Evolutionary conservation across 2,329 filamentous ascomycete species (phyloP).

Genomic region (Colletotrichum liaoningense): DNA sequence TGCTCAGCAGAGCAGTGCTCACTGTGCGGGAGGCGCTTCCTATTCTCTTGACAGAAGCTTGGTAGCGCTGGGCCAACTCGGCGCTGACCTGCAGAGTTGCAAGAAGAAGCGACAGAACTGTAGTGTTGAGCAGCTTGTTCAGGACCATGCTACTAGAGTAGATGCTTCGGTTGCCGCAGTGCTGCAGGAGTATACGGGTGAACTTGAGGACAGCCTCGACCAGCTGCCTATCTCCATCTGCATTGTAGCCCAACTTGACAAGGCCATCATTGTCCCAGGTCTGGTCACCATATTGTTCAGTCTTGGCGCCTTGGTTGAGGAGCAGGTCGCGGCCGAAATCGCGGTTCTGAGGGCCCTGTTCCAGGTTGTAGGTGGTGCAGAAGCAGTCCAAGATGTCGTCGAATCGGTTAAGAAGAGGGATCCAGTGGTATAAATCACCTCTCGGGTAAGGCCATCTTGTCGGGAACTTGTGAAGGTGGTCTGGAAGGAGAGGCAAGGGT

Average conservation of each 20-base stretch:
- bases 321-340: slow-evolving; percentile 78
- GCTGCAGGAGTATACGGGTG: slow-evolving; percentile 87
- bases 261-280: slow-evolving; percentile 60
- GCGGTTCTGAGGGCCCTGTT: slow-evolving; percentile 81
- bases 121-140: slow-evolving; percentile 89
- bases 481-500: slow-evolving; percentile 81
- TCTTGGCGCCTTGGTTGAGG: slow-evolving; percentile 65
- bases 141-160: slow-evolving; percentile 94
- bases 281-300: slow-evolving; percentile 62
- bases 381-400: slow-evolving; percentile 88
- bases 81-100: slow-evolving; percentile 83
- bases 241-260: slow-evolving; percentile 69
- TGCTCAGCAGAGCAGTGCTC: slow-evolving; percentile 79
- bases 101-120: slow-evolving; percentile 82
- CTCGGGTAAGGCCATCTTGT: slow-evolving; percentile 94
- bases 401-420: slow-evolving; percentile 91
- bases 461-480: slow-evolving; percentile 83
- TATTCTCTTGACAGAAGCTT: slow-evolving; percentile 85
- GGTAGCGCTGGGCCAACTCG: slow-evolving; percentile 91
- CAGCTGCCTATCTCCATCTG: slow-evolving; percentile 84
- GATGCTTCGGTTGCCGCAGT: slow-evolving; percentile 95
- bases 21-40: slow-evolving; percentile 73
- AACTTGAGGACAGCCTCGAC: slow-evolving; percentile 86
- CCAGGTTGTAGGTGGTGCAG: slow-evolving; percentile 82
- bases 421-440: slow-evolving; percentile 98